Evolutionary conservation across 352 stramenopile species (phyloP).

Genomic region (Phytophthora gonapodyides): DNA sequence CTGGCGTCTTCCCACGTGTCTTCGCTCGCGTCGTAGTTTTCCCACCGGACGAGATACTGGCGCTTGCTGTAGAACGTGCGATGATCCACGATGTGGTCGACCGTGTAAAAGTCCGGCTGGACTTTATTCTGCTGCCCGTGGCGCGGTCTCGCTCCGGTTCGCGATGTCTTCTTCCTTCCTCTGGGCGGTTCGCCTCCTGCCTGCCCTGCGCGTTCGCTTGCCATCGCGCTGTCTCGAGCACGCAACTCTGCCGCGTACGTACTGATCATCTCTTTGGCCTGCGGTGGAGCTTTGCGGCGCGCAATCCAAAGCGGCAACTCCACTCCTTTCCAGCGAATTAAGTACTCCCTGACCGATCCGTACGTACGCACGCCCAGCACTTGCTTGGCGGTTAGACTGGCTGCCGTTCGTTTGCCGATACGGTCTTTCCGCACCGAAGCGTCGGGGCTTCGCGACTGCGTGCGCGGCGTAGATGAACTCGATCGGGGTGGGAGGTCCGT

Average conservation of each 20-base stretch:
- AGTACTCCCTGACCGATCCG: conserved; percentile 36
- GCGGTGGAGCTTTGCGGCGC: conserved; percentile 32
- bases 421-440: conserved; percentile 16
- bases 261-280: conserved; percentile 45
- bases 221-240: neutral
- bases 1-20: conserved; percentile 68
- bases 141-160: conserved; percentile 11
- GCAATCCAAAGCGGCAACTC: conserved; percentile 39
- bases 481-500: conserved; percentile 15
- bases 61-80: conserved; percentile 45
- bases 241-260: conserved; percentile 24
- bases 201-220: conserved; percentile 1
- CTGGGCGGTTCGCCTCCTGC: conserved; percentile 2
- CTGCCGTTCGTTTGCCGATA: conserved; percentile 30
- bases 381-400: conserved; percentile 28
- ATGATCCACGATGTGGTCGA: conserved; percentile 68
- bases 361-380: conserved; percentile 36
- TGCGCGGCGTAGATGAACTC: conserved; percentile 5
- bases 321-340: conserved; percentile 40
- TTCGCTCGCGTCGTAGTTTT: conserved; percentile 62
- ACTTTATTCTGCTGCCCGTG: neutral
- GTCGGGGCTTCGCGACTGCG: conserved; percentile 8
- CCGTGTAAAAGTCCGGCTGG: conserved; percentile 43
- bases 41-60: conserved; percentile 71
- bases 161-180: conserved; percentile 15